Percentiles rank a stretch among this genome's conserved stretches.
Conservation (phyloP, 108 stramenopile species). For the Cyclotella kingstonii region DNA sequence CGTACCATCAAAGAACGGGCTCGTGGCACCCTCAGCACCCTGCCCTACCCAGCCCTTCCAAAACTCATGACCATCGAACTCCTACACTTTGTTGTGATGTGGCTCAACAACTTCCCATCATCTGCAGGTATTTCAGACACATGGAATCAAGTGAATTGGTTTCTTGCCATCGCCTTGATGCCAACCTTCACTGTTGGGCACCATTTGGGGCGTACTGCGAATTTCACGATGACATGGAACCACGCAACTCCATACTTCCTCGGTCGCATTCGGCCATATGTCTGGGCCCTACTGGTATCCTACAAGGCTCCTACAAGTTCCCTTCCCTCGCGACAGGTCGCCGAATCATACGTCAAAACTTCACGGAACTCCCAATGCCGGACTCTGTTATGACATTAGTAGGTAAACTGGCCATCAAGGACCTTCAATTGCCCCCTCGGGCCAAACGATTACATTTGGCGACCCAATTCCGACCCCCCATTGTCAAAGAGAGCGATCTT, state of each 20-base stretch:
- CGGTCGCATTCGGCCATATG: neutral
- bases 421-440: too few relatives aligned
- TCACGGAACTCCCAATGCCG: neutral
- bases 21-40: conserved; percentile 14
- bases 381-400: too few relatives aligned
- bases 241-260: conserved; percentile 1
- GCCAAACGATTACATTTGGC: too few relatives aligned
- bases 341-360: conserved; percentile 2
- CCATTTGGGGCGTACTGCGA: conserved; percentile 1
- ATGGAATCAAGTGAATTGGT: conserved; percentile 15
- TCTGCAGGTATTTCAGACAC: conserved; percentile 31
- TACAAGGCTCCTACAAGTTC: conserved; percentile 45
- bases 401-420: too few relatives aligned
- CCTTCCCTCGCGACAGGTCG: conserved; percentile 15
- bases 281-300: conserved; percentile 36
- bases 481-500: too few relatives aligned
- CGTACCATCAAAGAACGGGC: conserved; percentile 47
- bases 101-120: conserved; percentile 38
- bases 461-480: too few relatives aligned
- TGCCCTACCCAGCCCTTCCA: conserved; percentile 39
- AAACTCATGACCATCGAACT: conserved; percentile 17
- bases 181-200: neutral
- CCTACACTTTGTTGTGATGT: conserved; percentile 9
- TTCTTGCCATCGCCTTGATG: neutral
- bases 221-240: neutral